These are phyloP conservation scores for Aspergillus avenaceus DNA, from an alignment of 495 filamentous ascomycete species.

Conservation along the genomic window DNA sequence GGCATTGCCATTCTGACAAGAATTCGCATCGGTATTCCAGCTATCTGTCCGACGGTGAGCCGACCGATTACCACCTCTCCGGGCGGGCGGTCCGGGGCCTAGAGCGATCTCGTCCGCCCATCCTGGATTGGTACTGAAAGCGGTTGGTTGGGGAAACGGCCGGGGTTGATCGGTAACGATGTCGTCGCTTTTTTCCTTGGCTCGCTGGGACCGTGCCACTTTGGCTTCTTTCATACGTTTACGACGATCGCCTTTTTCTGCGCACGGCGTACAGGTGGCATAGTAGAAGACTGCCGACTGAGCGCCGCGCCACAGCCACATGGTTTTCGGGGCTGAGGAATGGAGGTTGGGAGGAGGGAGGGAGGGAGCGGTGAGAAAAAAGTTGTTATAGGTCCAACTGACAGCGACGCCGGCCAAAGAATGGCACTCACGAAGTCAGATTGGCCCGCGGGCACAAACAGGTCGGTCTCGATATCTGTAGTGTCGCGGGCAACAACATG, in stretches of 20 bases:
- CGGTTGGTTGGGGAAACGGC: slow-evolving; percentile 71
- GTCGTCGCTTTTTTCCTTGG: slow-evolving; percentile 48
- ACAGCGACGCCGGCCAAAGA: background rate
- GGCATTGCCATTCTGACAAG: slow-evolving; percentile 23
- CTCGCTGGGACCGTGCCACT: slow-evolving; percentile 55
- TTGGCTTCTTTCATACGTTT: slow-evolving; percentile 66
- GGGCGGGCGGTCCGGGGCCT: slow-evolving; percentile 68
- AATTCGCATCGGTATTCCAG: slow-evolving; percentile 40
- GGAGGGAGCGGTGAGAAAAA: background rate
- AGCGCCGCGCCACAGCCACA: slow-evolving; percentile 53
- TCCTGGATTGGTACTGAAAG: slow-evolving; percentile 78
- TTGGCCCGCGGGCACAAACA: slow-evolving; percentile 22
- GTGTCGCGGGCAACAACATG: slow-evolving; percentile 36
- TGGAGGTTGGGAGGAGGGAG: background rate
- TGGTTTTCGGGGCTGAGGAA: slow-evolving; percentile 16
- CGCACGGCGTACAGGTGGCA: slow-evolving; percentile 77
- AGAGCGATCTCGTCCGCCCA: slow-evolving; percentile 80
- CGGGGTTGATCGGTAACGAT: slow-evolving; percentile 63
- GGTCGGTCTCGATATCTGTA: slow-evolving; percentile 18
- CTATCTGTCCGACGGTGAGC: slow-evolving; percentile 43
- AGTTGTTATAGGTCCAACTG: background rate
- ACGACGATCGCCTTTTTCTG: slow-evolving; percentile 55
- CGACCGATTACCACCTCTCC: slow-evolving; percentile 45
- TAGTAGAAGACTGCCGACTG: slow-evolving; percentile 89
- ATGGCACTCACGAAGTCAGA: slow-evolving; percentile 19